These are phyloP conservation scores for Suillus fuscotomentosus DNA, from an alignment of 768 basidiomycete species.

Conservation along the genomic window DNA sequence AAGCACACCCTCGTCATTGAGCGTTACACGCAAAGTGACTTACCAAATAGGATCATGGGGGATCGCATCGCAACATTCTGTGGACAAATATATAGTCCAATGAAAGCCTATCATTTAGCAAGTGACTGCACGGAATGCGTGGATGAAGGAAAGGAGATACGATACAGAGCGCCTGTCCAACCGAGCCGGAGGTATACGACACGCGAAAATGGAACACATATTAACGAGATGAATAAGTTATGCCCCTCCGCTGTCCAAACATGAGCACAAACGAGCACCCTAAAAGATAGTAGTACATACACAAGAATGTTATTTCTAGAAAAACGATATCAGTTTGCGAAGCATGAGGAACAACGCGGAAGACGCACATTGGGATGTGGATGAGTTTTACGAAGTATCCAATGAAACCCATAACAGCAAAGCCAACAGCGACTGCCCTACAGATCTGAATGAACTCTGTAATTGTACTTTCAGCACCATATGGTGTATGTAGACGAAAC, in stretches of 20 bases:
- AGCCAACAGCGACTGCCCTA: slow-evolving; percentile 95
- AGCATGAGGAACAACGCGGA: slow-evolving; percentile 2
- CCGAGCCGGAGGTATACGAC: slow-evolving; percentile 14
- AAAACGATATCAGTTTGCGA: slow-evolving; percentile 14
- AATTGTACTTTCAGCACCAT: slow-evolving; percentile 6
- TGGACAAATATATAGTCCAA: not conserved
- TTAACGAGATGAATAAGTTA: slow-evolving; percentile 34
- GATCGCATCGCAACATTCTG: not conserved
- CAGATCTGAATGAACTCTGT: slow-evolving; percentile 94
- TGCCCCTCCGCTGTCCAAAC: slow-evolving; percentile 66
- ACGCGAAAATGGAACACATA: slow-evolving; percentile 8
- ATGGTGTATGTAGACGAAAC: not conserved
- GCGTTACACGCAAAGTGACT: not conserved
- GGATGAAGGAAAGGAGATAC: slow-evolving; percentile 15
- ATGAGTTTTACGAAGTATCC: slow-evolving; percentile 99
- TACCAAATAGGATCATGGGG: not conserved
- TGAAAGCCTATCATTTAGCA: not conserved
- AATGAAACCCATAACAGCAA: slow-evolving; percentile 99
- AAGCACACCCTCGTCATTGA: not conserved
- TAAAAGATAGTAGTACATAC: slow-evolving; percentile 52
- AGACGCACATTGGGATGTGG: slow-evolving; percentile 92
- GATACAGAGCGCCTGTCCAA: slow-evolving; percentile 17
- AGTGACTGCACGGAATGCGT: not conserved
- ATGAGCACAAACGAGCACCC: slow-evolving; percentile 20
- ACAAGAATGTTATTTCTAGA: slow-evolving; percentile 94